These are phyloP conservation scores for Petunia secreta DNA, from an alignment of 257 asterid genomes.

Conservation along the genomic window DNA sequence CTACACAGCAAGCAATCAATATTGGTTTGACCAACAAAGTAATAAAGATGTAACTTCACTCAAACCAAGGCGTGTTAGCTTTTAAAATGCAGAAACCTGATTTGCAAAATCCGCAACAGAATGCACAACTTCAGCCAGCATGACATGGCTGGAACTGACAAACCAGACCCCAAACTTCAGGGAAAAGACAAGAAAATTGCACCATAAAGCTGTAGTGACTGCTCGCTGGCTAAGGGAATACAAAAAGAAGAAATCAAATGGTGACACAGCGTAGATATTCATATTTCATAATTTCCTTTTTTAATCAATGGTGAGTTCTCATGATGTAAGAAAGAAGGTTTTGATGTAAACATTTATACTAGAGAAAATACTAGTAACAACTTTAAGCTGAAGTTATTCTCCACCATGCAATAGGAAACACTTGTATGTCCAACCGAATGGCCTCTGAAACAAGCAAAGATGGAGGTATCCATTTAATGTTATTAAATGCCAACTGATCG, in stretches of 20 bases:
- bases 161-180: slow-evolving; percentile 98
- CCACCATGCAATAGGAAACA: slow-evolving; percentile 17
- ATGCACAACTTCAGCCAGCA: slow-evolving; percentile 94
- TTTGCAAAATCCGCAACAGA: slow-evolving; percentile 98
- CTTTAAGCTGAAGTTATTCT: slow-evolving; percentile 8
- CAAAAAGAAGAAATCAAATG: slow-evolving; percentile 26
- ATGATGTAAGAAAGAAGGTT: neutral
- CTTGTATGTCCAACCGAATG: slow-evolving; percentile 5
- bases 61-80: slow-evolving; percentile 14
- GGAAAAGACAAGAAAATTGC: slow-evolving; percentile 97
- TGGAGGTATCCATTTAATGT: neutral
- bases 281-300: neutral
- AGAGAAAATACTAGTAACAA: neutral
- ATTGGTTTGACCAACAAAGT: slow-evolving; percentile 16
- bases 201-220: slow-evolving; percentile 94
- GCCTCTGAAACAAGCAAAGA: neutral
- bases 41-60: neutral
- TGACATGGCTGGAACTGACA: slow-evolving; percentile 92
- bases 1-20: slow-evolving; percentile 37
- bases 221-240: slow-evolving; percentile 78
- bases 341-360: neutral
- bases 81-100: slow-evolving; percentile 55
- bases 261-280: slow-evolving; percentile 15
- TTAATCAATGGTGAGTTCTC: neutral
- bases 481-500: slow-evolving; percentile 15